phyloP scores from a whole-genome alignment of 768 basidiomycete genomes.

The Coprinopsis strossmayeri region DNA sequence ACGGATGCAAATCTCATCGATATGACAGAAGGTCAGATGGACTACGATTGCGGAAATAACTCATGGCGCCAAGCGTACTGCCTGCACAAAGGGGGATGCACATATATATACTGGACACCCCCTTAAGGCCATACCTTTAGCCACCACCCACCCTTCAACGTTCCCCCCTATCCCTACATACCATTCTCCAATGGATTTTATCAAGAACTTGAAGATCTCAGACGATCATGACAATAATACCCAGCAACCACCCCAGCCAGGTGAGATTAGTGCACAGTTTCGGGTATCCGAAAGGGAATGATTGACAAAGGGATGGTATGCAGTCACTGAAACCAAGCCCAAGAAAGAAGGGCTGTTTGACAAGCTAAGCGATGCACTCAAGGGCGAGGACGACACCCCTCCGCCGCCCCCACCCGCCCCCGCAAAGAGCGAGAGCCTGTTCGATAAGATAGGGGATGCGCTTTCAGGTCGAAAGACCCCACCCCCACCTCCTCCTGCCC shows the following conservation, averaged over 20 bases:
- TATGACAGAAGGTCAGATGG: background rate
- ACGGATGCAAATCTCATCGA: constrained; percentile 4
- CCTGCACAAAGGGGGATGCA: no score
- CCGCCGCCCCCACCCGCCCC: background rate
- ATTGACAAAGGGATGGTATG: background rate
- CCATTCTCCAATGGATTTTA: constrained; percentile 9
- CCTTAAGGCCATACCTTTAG: no score
- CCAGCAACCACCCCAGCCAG: background rate
- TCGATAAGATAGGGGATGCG: constrained; percentile 11
- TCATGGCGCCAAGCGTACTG: background rate
- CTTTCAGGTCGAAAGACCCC: constrained; percentile 4
- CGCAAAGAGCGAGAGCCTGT: constrained; percentile 7
- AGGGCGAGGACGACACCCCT: background rate
- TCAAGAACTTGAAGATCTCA: constrained; percentile 11
- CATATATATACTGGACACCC: no score
- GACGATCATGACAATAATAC: constrained; percentile 4
- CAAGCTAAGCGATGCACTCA: constrained; percentile 1
- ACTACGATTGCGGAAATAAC: constrained; percentile 6
- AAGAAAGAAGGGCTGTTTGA: constrained; percentile 6
- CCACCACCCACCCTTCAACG: no score
- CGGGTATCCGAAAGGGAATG: background rate
- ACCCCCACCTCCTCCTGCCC: constrained; percentile 11
- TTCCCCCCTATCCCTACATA: background rate
- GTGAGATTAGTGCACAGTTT: no score
- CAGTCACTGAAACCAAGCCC: constrained; percentile 1